Percentiles rank a stretch among this genome's conserved stretches.
Evolutionary conservation across 345 rosid species (phyloP).

Genomic region (Eucalyptus melliodora): DNA sequence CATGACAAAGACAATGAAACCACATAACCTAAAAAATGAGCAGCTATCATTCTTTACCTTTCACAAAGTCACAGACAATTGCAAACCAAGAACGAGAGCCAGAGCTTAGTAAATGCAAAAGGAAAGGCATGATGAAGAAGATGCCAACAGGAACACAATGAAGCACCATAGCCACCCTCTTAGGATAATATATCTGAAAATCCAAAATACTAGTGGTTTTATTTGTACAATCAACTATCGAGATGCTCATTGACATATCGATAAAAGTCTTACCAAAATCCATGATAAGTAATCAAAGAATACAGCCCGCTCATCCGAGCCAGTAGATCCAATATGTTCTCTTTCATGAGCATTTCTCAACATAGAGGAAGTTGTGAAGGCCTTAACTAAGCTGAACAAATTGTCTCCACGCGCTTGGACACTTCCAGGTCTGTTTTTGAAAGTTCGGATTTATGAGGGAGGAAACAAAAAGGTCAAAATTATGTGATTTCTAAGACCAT

Average conservation of each 20-base stretch:
- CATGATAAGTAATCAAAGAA: constrained; percentile 88
- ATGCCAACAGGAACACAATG: constrained; percentile 58
- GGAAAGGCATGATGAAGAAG: constrained; percentile 53
- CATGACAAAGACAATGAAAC: neutral
- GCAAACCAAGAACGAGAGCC: constrained; percentile 32
- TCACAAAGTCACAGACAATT: constrained; percentile 44
- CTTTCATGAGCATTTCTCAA: constrained; percentile 51
- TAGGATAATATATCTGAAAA: constrained; percentile 74
- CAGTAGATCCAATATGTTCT: constrained; percentile 19
- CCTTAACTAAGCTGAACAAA: constrained; percentile 60
- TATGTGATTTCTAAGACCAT: neutral
- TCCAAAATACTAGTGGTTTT: constrained; percentile 1
- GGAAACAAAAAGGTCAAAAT: constrained; percentile 6
- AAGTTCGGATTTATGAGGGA: neutral
- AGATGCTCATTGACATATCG: neutral
- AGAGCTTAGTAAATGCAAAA: constrained; percentile 32
- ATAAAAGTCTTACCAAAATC: constrained; percentile 38
- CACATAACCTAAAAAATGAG: neutral
- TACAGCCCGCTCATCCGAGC: constrained; percentile 55
- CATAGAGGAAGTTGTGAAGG: constrained; percentile 70
- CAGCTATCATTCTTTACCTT: constrained; percentile 31
- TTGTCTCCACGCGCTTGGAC: constrained; percentile 98
- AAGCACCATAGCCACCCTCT: constrained; percentile 52
- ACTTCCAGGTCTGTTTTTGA: constrained; percentile 84
- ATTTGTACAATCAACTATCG: neutral